Base-by-base conservation (phyloP, 2,329 filamentous ascomycete species). In the Xenosphaeropsis pyriputrescens region DNA sequence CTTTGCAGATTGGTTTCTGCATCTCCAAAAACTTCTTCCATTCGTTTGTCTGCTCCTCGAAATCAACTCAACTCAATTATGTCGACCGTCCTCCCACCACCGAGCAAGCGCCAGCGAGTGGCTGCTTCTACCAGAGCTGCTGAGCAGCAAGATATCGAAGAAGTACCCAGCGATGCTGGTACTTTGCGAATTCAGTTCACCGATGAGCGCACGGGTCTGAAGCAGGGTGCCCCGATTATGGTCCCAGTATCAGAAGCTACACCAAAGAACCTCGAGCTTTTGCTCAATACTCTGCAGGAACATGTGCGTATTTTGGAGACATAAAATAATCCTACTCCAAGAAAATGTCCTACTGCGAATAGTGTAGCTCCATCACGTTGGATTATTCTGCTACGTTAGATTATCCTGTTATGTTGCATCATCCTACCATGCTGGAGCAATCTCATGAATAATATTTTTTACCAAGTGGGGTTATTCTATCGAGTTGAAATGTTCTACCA, bases 141-240 rank as follows among this genome's bases (percentile, higher is more conserved):
- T 46, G 64, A 75, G 34, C 85, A 93, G 53, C 79, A 91, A 54
- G 78, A 88, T 62, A 70, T 89, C 37, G 64, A 71, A 32, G 65
- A 76, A 16, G 70, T 81, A 36, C 72, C 80, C 1, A 72, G 75
- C 26, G 70, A 81, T 46, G 64, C 75, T 35, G 86, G 85, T 46
- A 85, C 77, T 42, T 75, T 93, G 54, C 80, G 85, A 57, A 78
- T 93, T 35, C 83, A 89, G 47, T 95, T 96, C 59, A 70, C 85
- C 53, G 86, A 96, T 57, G 76, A 83, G 44, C 72, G 54, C 80
- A 95, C 60, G 73, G 83, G 50, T 68, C 82, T 68, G 62, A 74
- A 67, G 57, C 85, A 68, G 61, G 85, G 70, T 49, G 52, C 47
- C 4, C 53, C 51, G 70, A 56, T 79, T 35, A 68, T 79, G 49